Percentiles rank a stretch among this genome's conserved stretches.
phyloP scores from a whole-genome alignment of 148 eudicot species.

The Mesembryanthemum crystallinum region DNA sequence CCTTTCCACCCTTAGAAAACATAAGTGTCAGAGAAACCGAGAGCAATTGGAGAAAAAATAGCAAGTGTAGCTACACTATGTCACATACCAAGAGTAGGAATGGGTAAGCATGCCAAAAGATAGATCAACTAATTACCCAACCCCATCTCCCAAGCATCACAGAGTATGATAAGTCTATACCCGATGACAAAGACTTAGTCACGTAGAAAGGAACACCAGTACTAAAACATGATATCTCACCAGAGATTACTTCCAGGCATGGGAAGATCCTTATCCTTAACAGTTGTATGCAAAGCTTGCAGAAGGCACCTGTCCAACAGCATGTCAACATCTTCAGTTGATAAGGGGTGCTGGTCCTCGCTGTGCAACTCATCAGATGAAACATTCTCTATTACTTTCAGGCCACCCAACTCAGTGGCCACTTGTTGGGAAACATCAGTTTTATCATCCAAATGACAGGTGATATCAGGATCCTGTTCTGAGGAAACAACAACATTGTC shows the following conservation, averaged over 20 bases:
- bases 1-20: neutral
- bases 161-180: neutral
- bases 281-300: slow-evolving; percentile 90
- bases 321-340: slow-evolving; percentile 66
- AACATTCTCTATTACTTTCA: slow-evolving; percentile 45
- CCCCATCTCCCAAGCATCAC: neutral
- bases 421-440: slow-evolving; percentile 43
- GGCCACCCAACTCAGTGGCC: slow-evolving; percentile 40
- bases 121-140: neutral
- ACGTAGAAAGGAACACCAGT: neutral
- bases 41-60: neutral
- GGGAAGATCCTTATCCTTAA: slow-evolving; percentile 91
- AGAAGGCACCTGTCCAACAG: slow-evolving; percentile 79
- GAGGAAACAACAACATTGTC: slow-evolving; percentile 28
- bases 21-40: neutral
- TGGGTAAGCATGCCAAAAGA: neutral
- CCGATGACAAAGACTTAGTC: neutral
- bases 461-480: slow-evolving; percentile 28
- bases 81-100: slow-evolving; percentile 9
- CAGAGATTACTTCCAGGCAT: slow-evolving; percentile 90
- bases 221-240: slow-evolving; percentile 37
- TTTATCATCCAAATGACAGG: slow-evolving; percentile 25
- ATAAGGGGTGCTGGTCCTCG: slow-evolving; percentile 50
- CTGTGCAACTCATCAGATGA: slow-evolving; percentile 35
- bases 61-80: neutral